Percentiles rank a stretch among this genome's conserved stretches.
phyloP scores from a whole-genome alignment of 1,139 yeast species.

The Candida tropicalis region DNA sequence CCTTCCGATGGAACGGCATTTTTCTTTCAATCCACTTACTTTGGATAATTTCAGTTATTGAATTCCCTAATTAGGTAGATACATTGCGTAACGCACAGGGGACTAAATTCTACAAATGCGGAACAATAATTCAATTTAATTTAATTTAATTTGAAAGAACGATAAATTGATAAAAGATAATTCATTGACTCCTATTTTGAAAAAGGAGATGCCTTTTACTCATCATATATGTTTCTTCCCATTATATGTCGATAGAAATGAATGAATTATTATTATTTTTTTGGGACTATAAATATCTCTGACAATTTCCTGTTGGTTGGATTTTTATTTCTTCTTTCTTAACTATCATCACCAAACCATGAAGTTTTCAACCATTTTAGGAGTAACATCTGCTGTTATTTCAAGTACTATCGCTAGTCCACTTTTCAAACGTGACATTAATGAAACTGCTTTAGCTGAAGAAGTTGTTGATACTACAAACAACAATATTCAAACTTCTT shows the following conservation, averaged over 20 bases:
- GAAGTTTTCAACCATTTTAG: constrained; percentile 18
- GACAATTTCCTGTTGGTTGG: too few species aligned
- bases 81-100: background rate
- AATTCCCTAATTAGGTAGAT: background rate
- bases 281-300: too few species aligned
- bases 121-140: too few species aligned
- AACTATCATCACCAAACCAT: too few species aligned
- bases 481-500: constrained; percentile 26
- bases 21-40: too few species aligned
- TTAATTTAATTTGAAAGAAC: too few species aligned
- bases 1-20: constrained; percentile 3
- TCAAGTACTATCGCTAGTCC: constrained; percentile 24
- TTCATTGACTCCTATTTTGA: background rate
- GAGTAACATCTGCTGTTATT: constrained; percentile 17
- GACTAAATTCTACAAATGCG: too few species aligned
- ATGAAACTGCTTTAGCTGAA: constrained; percentile 21
- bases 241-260: too few species aligned
- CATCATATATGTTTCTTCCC: too few species aligned
- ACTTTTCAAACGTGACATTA: constrained; percentile 22
- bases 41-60: background rate
- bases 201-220: background rate
- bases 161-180: too few species aligned
- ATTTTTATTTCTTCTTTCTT: too few species aligned
- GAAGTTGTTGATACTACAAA: constrained; percentile 18
- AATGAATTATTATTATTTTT: too few species aligned